Conservation (phyloP, 352 stramenopile species). For the Pythium rhizo-oryzae region DNA sequence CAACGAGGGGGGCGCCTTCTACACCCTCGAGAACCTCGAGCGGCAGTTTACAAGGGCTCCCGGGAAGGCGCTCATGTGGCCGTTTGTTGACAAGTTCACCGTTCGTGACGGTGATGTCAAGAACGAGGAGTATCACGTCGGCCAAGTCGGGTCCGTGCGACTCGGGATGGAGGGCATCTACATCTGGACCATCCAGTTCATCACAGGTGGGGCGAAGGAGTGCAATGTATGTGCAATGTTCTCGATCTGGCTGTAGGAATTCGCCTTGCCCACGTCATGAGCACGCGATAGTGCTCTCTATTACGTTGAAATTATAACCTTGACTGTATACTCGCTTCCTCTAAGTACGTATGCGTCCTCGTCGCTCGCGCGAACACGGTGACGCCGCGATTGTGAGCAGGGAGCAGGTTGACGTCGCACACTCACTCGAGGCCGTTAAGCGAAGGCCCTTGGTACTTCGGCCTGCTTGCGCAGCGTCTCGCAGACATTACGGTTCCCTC, state of each 20-base stretch:
- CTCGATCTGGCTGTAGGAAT: constrained; percentile 1
- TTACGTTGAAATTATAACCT: no score
- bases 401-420: no score
- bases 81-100: neutral
- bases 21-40: neutral
- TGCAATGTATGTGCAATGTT: neutral
- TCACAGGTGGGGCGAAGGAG: neutral
- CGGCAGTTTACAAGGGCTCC: neutral
- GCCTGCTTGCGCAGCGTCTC: no score
- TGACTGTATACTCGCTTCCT: no score
- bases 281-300: neutral
- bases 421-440: no score
- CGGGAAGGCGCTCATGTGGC: constrained; percentile 1
- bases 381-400: no score
- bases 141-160: neutral
- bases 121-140: neutral
- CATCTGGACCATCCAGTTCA: constrained; percentile 1
- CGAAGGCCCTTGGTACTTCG: no score
- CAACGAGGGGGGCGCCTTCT: neutral
- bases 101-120: neutral
- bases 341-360: no score
- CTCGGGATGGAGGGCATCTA: neutral
- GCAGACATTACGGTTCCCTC: no score
- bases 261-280: neutral
- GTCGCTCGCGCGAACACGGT: no score